phyloP scores from a whole-genome alignment of 495 filamentous ascomycete species.

The Bathelium albidoporum region DNA sequence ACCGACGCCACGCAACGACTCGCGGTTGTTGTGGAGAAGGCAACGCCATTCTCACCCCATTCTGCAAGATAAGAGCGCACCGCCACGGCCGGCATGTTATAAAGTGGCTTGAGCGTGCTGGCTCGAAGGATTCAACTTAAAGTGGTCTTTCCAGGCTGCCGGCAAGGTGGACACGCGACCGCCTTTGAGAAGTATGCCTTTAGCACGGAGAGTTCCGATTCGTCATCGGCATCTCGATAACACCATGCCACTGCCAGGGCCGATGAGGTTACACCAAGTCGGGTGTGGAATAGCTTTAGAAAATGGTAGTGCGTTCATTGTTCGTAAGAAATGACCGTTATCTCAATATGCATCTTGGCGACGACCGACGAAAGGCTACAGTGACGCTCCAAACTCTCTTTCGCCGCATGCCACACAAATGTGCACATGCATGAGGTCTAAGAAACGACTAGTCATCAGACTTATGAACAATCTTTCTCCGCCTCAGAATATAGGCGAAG shows the following conservation, averaged over 20 bases:
- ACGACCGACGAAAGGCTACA: no score
- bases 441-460: no score
- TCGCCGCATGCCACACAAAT: no score
- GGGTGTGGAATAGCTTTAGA: no score
- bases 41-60: neutral
- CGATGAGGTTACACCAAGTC: no score
- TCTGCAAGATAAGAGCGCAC: neutral
- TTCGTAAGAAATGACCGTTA: no score
- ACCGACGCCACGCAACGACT: slow-evolving; percentile 2
- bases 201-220: neutral
- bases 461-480: neutral
- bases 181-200: neutral
- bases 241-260: neutral
- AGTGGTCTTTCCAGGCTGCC: neutral
- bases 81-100: neutral
- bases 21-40: neutral
- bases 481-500: neutral
- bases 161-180: neutral
- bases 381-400: no score
- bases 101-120: neutral
- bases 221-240: neutral
- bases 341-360: no score
- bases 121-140: neutral
- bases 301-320: no score
- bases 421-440: no score